These are phyloP conservation scores for Dunaliella primolecta DNA, from an alignment of 139 green algal species.

Conservation along the genomic window DNA sequence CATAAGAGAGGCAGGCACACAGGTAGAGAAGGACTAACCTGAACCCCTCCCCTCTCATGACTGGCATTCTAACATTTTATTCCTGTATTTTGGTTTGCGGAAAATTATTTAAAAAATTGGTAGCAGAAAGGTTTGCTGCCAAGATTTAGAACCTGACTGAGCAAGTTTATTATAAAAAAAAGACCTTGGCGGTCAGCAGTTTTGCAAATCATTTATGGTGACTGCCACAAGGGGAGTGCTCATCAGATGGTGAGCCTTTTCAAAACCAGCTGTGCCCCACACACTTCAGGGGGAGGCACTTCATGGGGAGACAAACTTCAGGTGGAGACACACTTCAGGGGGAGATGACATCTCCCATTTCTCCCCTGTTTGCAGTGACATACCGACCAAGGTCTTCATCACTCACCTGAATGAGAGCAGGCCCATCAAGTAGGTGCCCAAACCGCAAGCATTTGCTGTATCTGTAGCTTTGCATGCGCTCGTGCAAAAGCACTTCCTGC, in stretches of 20 bases:
- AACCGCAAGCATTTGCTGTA: background rate
- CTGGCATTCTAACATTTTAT: background rate
- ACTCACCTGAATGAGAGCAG: constrained; percentile 40
- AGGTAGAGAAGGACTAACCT: background rate
- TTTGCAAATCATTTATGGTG: constrained; percentile 27
- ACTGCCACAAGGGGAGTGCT: constrained; percentile 30
- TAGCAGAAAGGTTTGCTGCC: too few relatives aligned
- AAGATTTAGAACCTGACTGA: background rate
- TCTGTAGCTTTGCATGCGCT: background rate
- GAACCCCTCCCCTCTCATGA: background rate
- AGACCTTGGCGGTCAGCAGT: too few relatives aligned
- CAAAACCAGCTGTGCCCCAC: background rate
- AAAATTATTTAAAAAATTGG: background rate
- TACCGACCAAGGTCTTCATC: constrained; percentile 49
- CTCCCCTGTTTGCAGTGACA: constrained; percentile 29
- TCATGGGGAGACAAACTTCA: too few relatives aligned
- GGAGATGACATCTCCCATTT: background rate
- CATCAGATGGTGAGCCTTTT: constrained; percentile 19
- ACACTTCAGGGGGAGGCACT: too few relatives aligned
- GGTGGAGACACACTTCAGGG: background rate
- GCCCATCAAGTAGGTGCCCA: constrained; percentile 15
- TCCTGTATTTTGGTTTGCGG: background rate
- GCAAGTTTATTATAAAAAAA: too few relatives aligned
- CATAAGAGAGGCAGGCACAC: background rate
- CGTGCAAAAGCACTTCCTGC: background rate